These are phyloP conservation scores for Sclerotinia glacialis DNA, from an alignment of 2,329 filamentous ascomycete genomes.

Conservation along the genomic window DNA sequence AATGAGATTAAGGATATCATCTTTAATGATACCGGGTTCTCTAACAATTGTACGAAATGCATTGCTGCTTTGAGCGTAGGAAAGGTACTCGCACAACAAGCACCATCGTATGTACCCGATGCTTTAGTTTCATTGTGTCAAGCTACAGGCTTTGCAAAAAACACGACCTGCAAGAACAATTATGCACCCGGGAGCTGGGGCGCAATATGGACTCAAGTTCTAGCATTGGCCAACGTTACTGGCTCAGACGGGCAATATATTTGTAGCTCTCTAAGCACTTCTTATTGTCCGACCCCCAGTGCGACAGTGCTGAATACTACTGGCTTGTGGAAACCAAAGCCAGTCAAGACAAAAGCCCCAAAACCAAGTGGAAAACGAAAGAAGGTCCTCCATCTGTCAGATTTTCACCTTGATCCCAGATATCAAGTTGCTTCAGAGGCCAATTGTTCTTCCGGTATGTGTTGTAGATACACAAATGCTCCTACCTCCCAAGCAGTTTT, in stretches of 20 bases:
- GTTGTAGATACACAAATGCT: conserved; percentile 48
- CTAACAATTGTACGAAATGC: conserved; percentile 52
- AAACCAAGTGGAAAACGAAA: conserved; percentile 51
- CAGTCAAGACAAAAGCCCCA: conserved; percentile 44
- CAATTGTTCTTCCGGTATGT: conserved; percentile 51
- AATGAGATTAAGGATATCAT: conserved; percentile 48
- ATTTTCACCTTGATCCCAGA: conserved; percentile 55
- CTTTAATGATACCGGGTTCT: conserved; percentile 37
- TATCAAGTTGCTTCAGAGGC: conserved; percentile 53
- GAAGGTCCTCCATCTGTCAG: conserved; percentile 55
- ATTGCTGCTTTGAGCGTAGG: conserved; percentile 50
- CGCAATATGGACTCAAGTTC: conserved; percentile 56
- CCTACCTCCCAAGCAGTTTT: conserved; percentile 42
- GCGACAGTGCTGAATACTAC: conserved; percentile 47
- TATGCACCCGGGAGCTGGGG: conserved; percentile 51
- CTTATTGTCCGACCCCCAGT: conserved; percentile 48
- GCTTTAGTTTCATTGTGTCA: conserved; percentile 53
- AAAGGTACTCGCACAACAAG: conserved; percentile 50
- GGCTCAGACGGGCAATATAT: conserved; percentile 57
- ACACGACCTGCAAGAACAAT: conserved; percentile 47
- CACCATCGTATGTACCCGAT: conserved; percentile 48
- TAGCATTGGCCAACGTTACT: conserved; percentile 51
- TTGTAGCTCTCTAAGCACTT: conserved; percentile 49
- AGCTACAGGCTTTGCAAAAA: conserved; percentile 46
- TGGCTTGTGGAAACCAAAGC: conserved; percentile 53